Conservation (phyloP, 2,329 filamentous ascomycete genomes). For the Colletotrichum filicis region DNA sequence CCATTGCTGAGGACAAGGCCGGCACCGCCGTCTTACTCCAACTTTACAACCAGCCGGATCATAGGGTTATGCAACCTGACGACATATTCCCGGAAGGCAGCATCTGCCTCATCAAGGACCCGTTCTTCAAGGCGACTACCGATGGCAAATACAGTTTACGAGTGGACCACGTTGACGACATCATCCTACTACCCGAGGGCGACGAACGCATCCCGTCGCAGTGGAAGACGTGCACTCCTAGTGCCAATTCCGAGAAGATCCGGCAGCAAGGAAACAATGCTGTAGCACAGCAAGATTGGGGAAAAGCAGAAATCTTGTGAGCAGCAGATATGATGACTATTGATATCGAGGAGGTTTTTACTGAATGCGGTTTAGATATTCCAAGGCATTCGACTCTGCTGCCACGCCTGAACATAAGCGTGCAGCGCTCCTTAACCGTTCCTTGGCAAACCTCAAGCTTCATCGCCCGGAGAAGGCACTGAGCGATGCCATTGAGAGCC, state of each 20-base stretch:
- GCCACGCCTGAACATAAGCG: constrained; percentile 48
- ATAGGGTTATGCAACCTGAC: constrained; percentile 44
- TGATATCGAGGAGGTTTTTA: not conserved
- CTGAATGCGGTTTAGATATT: constrained; percentile 45
- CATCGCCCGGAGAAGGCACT: constrained; percentile 44
- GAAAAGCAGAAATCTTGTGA: constrained; percentile 44
- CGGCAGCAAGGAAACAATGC: constrained; percentile 48
- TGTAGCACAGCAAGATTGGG: constrained; percentile 42
- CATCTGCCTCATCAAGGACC: constrained; percentile 62
- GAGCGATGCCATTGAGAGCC: constrained; percentile 39
- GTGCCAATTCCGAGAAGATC: constrained; percentile 35
- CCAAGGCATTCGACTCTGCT: constrained; percentile 45
- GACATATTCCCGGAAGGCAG: constrained; percentile 47
- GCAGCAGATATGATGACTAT: constrained; percentile 30
- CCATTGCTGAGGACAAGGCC: constrained; percentile 52
- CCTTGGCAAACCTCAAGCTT: constrained; percentile 46
- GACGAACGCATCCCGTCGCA: constrained; percentile 51
- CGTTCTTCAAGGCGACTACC: constrained; percentile 56
- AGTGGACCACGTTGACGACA: constrained; percentile 64
- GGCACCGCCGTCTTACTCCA: constrained; percentile 48
- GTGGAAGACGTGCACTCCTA: constrained; percentile 44
- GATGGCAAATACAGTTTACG: constrained; percentile 55
- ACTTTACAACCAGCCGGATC: constrained; percentile 54
- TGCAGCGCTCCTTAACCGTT: constrained; percentile 49
- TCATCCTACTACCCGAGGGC: constrained; percentile 48